Percentiles rank a stretch among this genome's conserved stretches.
These are phyloP conservation scores for Xylaria sp. DNA, from an alignment of 2,329 filamentous ascomycete genomes.

Conservation along the genomic window DNA sequence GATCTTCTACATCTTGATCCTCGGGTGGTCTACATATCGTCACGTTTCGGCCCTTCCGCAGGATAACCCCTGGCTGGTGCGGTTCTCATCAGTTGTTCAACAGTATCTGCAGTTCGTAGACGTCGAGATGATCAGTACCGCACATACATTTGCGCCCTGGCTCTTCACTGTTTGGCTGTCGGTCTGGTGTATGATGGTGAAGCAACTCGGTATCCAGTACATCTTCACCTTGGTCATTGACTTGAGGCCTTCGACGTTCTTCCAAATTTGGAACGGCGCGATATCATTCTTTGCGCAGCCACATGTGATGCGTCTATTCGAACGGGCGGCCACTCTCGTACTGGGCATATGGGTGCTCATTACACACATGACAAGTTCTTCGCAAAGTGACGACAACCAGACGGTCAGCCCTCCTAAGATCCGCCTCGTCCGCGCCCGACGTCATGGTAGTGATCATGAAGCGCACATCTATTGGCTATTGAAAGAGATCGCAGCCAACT, in stretches of 20 bases:
- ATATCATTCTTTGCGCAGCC: slow-evolving; percentile 1
- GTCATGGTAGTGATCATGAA: neutral
- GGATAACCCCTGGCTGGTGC: neutral
- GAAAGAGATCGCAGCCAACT: slow-evolving; percentile 2
- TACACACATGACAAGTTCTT: neutral
- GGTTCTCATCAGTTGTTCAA: neutral
- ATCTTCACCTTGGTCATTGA: neutral
- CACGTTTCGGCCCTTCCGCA: neutral
- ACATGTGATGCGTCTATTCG: neutral
- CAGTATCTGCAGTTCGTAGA: neutral
- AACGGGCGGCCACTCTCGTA: neutral
- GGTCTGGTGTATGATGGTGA: neutral
- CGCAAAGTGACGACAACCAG: neutral
- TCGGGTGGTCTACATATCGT: neutral
- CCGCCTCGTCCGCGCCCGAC: too few relatives aligned
- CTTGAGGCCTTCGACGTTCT: neutral
- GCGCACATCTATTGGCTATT: neutral
- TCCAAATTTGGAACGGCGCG: neutral
- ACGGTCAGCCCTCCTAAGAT: neutral
- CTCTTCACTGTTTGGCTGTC: neutral
- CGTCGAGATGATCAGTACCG: neutral
- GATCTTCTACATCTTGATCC: neutral
- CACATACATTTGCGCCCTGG: neutral
- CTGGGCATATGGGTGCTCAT: neutral
- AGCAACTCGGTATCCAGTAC: neutral